Evolutionary conservation across 331 rosid species (phyloP), one percentile per base, ranked within the genome.

Genomic region (Saraca asoca): DNA sequence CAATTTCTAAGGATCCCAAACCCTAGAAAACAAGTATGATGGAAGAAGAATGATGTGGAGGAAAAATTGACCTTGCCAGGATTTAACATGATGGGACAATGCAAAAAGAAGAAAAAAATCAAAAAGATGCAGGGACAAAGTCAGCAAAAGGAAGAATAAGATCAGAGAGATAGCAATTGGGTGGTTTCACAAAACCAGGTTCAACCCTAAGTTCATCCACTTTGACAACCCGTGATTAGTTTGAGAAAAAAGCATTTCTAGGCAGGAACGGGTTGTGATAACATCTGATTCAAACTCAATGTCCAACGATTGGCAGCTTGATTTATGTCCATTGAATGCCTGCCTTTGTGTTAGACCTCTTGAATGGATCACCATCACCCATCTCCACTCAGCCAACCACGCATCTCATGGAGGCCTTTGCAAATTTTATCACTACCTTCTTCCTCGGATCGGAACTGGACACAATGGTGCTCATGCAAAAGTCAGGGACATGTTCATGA

Each of bases 401-500:
- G 37, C 42, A 57, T 59, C 59, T 24, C 69, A 35, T 45, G 70
- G 50, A 60, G 82, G 69, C 50, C 74, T 42, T 71, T 61, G 63
- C 79, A 63, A 64, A 81, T 66, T 69, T 74, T 80, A 53, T 70
- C 43, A 45, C 74, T 70, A 73, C 78, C 81, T 66, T 50, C 85
- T 87, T 87, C 79, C 83, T 80, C 86, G 64, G 41, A 78, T 70
- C 82, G 54, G 80, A 75, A 68, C 84, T 79, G 77, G 77, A 82
- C 72, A 69, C 48, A 37, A 70, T 35, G 72, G 74, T 72, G 87
- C 88, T 68, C 74, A 82, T 82, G 85, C 88, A 82, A 80, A 75
- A 69, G 87, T 84, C 82, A 87, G 90, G 76, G 81, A 80, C 66
- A 78, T 82, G 65, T 80, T 75, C 82, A 74, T 82, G 88, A 90